Evolutionary conservation across 371 early-diverging fungal species (phyloP).

Genomic region (Mucor sp.): DNA sequence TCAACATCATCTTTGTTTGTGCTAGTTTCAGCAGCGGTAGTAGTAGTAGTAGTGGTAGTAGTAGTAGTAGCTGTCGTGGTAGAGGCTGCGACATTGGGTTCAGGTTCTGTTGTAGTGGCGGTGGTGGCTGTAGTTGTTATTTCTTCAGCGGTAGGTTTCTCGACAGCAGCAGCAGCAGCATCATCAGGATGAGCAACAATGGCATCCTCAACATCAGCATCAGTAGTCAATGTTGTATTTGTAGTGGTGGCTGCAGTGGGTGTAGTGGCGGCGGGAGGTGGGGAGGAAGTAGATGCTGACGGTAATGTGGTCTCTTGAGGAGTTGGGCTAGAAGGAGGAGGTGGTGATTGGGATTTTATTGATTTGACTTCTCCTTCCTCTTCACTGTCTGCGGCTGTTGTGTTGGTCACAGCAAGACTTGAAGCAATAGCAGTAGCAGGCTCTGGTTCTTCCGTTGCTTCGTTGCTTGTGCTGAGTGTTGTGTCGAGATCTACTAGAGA

Average conservation of each 20-base stretch:
- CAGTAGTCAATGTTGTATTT: not conserved
- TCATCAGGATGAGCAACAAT: not conserved
- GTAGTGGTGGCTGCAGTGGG: not conserved
- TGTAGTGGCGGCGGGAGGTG: not conserved
- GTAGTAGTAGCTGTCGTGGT: not conserved
- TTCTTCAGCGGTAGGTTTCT: no score
- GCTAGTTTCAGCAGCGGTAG: no score
- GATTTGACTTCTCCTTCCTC: conserved; percentile 49
- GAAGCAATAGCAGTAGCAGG: not conserved
- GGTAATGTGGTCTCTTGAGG: conserved; percentile 1
- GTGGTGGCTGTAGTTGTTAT: no score
- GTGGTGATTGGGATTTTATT: conserved; percentile 28
- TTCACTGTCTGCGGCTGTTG: conserved; percentile 33
- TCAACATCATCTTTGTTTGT: not conserved
- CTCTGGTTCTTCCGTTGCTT: not conserved
- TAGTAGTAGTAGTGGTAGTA: not conserved
- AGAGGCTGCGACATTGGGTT: not conserved
- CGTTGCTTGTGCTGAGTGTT: not conserved
- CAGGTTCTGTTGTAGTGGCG: no score
- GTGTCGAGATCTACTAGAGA: not conserved
- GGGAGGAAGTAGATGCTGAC: not conserved
- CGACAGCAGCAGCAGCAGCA: not conserved
- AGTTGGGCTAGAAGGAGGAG: conserved; percentile 11
- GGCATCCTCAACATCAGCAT: not conserved
- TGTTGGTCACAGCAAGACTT: not conserved